A percentile compares a stretch with the other conserved stretches of the same genome.
phyloP scores from a whole-genome alignment of 2,329 filamentous ascomycete genomes.

The Apiospora hydei region DNA sequence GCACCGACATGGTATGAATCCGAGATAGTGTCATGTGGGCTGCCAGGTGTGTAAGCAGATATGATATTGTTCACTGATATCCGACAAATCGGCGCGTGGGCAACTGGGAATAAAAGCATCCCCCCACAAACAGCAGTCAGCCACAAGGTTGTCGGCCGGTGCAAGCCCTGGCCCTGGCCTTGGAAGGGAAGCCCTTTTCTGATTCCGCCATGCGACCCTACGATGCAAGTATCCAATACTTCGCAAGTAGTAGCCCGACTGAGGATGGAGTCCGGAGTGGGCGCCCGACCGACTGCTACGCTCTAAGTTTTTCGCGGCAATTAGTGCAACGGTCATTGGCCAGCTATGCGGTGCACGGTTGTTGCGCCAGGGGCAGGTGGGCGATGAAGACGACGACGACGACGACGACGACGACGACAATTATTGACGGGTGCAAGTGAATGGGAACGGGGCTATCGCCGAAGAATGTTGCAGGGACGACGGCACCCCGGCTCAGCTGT shows the following conservation, averaged over 20 bases:
- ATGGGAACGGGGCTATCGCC: background rate
- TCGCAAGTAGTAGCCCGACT: slow-evolving; percentile 13
- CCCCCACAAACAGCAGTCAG: background rate
- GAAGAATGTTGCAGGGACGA: background rate
- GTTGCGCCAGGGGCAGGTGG: background rate
- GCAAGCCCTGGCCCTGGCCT: slow-evolving; percentile 16
- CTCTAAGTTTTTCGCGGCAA: slow-evolving; percentile 16
- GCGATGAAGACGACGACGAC: background rate
- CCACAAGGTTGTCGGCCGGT: slow-evolving; percentile 5
- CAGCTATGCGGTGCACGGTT: slow-evolving; percentile 4
- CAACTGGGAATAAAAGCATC: background rate
- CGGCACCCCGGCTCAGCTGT: background rate
- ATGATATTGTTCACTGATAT: slow-evolving; percentile 7
- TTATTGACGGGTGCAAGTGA: background rate
- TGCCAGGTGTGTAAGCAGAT: background rate
- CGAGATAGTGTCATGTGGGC: slow-evolving; percentile 17
- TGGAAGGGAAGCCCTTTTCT: background rate
- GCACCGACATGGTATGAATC: background rate
- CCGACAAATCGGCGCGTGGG: slow-evolving; percentile 17
- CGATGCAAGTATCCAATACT: slow-evolving; percentile 18
- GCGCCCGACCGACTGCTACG: slow-evolving; percentile 10
- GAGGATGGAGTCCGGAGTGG: slow-evolving; percentile 14
- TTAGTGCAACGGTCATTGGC: slow-evolving; percentile 1
- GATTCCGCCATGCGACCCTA: slow-evolving; percentile 15
- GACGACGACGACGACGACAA: slow-evolving; percentile 7